Evolutionary conservation across 2,329 filamentous ascomycete species (phyloP), one percentile per base, ranked within the genome.

Genomic region (Teratosphaeria pseudoeucalypti): DNA sequence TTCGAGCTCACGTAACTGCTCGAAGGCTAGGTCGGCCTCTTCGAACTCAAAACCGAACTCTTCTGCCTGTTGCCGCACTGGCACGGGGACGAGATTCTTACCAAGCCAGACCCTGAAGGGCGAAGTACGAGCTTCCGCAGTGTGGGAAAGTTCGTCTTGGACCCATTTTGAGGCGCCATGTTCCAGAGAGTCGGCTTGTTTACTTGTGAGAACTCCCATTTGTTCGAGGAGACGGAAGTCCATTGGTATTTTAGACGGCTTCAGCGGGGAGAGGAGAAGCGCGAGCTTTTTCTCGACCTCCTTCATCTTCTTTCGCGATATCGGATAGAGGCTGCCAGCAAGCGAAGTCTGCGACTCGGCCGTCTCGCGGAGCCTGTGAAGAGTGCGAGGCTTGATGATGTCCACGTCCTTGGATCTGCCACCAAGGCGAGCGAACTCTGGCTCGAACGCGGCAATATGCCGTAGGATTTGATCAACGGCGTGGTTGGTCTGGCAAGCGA

Each of bases 401-500:
- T 81, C 79, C 0, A 77, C 74, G 61, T 89, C 86, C 57, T 83
- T 81, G 19, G 87, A 89, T 34, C 88, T 82, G 2, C 86, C 85
- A 52, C 90, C 90, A 10, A 89, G 74, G 9, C 86, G 81, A 55
- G 87, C 75, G 60, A 91, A 85, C 1, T 83, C 79, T 0, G 75
- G 72, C 65, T 87, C 85, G 64, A 87, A 87, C 6, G 76, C 69
- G 1, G 84, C 77, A 16, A 90, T 78, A 58, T 86, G 83, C 0
- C 76, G 75, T 0, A 96, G 77, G 0, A 96, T 77, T 69, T 96
- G 91, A 66, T 96, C 91, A 0, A 96, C 76, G 0, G 91, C 91
- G 72, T 96, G 90, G 61, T 96, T 96, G 0, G 91, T 96, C 67
- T 96, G 90, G 7, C 90, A 90, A 0, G 90, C 82, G 3, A 96